Evolutionary conservation across 2,329 filamentous ascomycete species (phyloP).

Genomic region (Venturia asperata): DNA sequence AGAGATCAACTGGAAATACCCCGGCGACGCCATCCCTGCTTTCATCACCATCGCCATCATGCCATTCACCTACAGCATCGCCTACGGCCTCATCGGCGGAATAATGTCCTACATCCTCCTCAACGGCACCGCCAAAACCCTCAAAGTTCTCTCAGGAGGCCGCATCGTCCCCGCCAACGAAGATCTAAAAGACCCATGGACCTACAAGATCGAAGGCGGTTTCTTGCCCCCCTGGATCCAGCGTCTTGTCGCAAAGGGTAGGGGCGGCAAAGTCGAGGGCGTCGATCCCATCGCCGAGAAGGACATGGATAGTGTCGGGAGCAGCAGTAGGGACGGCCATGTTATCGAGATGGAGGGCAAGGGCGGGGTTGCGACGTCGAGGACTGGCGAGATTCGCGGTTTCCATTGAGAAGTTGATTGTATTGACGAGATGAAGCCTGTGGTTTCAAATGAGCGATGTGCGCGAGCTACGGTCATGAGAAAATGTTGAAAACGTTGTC

Average conservation of each 20-base stretch:
- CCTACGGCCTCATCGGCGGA: slow-evolving; percentile 76
- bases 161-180: slow-evolving; percentile 69
- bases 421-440: not conserved
- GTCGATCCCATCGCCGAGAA: not conserved
- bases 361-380: not conserved
- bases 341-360: not conserved
- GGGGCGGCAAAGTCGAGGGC: not conserved
- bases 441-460: no score
- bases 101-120: slow-evolving; percentile 70
- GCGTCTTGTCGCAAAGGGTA: slow-evolving; percentile 32
- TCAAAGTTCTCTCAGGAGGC: slow-evolving; percentile 60
- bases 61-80: slow-evolving; percentile 86
- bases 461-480: no score
- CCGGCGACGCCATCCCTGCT: slow-evolving; percentile 75
- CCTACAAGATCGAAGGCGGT: slow-evolving; percentile 67
- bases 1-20: slow-evolving; percentile 84
- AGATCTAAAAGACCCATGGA: slow-evolving; percentile 72
- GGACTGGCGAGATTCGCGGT: not conserved
- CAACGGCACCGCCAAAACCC: slow-evolving; percentile 62
- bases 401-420: not conserved
- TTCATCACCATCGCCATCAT: slow-evolving; percentile 79
- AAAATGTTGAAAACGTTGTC: no score
- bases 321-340: not conserved
- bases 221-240: slow-evolving; percentile 67
- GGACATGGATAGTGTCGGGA: not conserved